Evolutionary conservation across 495 filamentous ascomycete species (phyloP), one percentile per base, ranked within the genome.

Genomic region (Pyrenopolyporus hunteri): DNA sequence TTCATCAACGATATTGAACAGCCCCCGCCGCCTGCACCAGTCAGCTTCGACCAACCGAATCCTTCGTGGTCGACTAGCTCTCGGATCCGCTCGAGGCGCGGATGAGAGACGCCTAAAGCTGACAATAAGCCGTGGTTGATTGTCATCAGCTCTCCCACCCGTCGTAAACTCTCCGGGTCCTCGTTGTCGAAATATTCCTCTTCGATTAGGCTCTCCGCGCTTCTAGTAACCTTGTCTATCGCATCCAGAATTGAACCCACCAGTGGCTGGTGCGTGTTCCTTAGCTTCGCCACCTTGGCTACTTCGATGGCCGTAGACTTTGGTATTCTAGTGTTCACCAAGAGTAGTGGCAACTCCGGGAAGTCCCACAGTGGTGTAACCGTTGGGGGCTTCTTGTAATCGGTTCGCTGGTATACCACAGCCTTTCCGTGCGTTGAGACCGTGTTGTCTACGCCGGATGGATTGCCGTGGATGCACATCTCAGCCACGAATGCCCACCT

Each of bases 1-100:
- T 87, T 89, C 32, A 98, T 78, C 4, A 98, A 74, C 2, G 93
- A 94, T 65, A 98, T 97, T 1, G 92, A 92, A 72, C 94, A 97
- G 1, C 94, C 94, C 32, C 94, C 94, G 3, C 93, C 94, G 9
- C 94, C 94, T 4, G 93, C 94, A 52, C 94, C 94, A 1, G 94
- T 98, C 42, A 98, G 82, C 70, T 98, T 98, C 4, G 94, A 95
- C 91, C 92, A 97, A 26, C 94, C 94, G 50, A 96, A 88, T n/a
- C 90, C 87, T 26, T 89, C 82, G 56, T 89, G 84, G 63, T 97
- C 93, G 43, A 97, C 90, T 13, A 98, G 79, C 75, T 96, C 93
- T 17, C 94, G 83, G 63, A 98, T 89, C 4, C 93, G 87, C 74
- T 98, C 94, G 43, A 98, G 81, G 28, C 89, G 85, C 10, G 94